Percentiles rank a stretch among this genome's conserved stretches.
phyloP scores from a whole-genome alignment of 2,329 filamentous ascomycete genomes.

The Aspergillus tanneri region DNA sequence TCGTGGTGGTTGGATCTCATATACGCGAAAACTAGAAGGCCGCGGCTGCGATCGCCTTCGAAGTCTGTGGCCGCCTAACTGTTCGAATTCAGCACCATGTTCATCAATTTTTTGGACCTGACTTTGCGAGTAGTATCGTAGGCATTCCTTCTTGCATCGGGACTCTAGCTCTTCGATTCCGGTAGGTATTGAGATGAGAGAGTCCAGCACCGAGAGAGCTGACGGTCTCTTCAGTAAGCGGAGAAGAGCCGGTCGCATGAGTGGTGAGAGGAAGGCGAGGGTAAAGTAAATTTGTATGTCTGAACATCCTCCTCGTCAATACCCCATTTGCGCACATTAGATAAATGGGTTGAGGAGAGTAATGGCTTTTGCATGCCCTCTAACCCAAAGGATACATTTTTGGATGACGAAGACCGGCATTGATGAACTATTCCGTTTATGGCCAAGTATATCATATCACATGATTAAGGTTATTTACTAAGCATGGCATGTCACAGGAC shows the following conservation, averaged over 20 bases:
- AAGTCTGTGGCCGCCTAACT: constrained; percentile 3
- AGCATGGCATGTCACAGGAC: constrained; percentile 26
- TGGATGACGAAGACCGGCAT: constrained; percentile 9
- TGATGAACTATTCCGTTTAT: constrained; percentile 6
- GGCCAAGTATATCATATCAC: constrained; percentile 14
- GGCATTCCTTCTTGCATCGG: constrained; percentile 23
- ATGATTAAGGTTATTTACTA: constrained; percentile 24
- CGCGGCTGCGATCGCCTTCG: constrained; percentile 7
- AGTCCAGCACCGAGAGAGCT: constrained; percentile 39
- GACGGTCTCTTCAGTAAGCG: constrained; percentile 45
- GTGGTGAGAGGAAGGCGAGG: constrained; percentile 21
- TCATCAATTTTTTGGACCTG: constrained; percentile 9
- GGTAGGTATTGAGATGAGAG: constrained; percentile 29
- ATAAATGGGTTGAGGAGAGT: constrained; percentile 4
- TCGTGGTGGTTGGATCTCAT: constrained; percentile 29
- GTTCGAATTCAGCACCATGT: constrained; percentile 9
- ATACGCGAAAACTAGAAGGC: constrained; percentile 12
- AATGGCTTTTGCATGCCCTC: constrained; percentile 7
- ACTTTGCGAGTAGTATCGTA: constrained; percentile 29
- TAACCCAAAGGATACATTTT: constrained; percentile 14
- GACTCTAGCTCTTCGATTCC: constrained; percentile 35
- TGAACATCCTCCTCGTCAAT: constrained; percentile 32
- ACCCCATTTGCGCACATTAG: constrained; percentile 1
- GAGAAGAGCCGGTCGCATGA: constrained; percentile 46
- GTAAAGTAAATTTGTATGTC: constrained; percentile 10